Evolutionary conservation across 164 flowering plant species (phyloP).

Genomic region (Dillenia suffruticosa): DNA sequence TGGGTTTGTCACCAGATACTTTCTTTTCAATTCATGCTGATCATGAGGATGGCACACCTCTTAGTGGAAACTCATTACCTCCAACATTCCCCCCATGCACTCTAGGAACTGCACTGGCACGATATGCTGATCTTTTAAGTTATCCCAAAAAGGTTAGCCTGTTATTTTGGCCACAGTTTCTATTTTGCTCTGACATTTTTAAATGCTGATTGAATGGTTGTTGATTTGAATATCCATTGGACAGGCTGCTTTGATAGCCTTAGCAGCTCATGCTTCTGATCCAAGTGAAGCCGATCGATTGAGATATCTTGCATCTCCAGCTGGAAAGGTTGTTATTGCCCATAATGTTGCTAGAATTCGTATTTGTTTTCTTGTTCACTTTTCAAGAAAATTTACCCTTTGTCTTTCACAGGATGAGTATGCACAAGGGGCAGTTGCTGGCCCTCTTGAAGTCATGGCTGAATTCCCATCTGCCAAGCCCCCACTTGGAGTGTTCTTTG

Average conservation of each 20-base stretch:
- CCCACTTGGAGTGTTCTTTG: slow-evolving; percentile 97
- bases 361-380: too few relatives aligned
- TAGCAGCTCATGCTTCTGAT: slow-evolving; percentile 94
- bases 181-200: not conserved
- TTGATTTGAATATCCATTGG: slow-evolving; percentile 4
- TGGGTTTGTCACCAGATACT: slow-evolving; percentile 60
- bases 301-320: slow-evolving; percentile 86
- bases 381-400: not conserved
- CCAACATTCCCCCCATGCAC: slow-evolving; percentile 97
- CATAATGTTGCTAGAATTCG: too few relatives aligned
- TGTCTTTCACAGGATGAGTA: slow-evolving; percentile 76
- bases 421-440: slow-evolving; percentile 82
- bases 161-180: not conserved
- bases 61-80: slow-evolving; percentile 71
- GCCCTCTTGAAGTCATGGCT: slow-evolving; percentile 88
- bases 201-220: not conserved
- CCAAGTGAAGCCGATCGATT: slow-evolving; percentile 82
- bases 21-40: slow-evolving; percentile 78
- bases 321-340: slow-evolving; percentile 74
- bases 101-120: slow-evolving; percentile 66
- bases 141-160: slow-evolving; percentile 90
- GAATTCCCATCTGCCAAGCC: slow-evolving; percentile 95
- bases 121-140: slow-evolving; percentile 81
- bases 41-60: slow-evolving; percentile 86
- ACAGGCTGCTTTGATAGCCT: slow-evolving; percentile 84